Conservation (phyloP, 257 asterid genomes). For the Capsicum rhomboideum region DNA sequence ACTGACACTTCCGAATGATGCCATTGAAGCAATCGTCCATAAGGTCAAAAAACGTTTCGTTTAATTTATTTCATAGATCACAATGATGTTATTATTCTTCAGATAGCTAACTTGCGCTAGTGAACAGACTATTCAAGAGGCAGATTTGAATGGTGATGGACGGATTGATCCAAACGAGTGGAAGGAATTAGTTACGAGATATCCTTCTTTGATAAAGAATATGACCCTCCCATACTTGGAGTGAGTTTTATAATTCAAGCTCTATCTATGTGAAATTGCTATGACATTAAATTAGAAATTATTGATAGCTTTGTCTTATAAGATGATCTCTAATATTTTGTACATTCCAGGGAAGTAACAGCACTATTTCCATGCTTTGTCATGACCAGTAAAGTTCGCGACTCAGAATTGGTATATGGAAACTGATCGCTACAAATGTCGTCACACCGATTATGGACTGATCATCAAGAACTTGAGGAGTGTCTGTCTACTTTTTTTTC, state of each 20-base stretch:
- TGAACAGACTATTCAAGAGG: slow-evolving; percentile 44
- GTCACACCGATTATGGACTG: neutral
- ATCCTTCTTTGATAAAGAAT: slow-evolving; percentile 62
- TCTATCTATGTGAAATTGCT: neutral
- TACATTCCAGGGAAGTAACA: neutral
- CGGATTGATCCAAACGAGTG: slow-evolving; percentile 54
- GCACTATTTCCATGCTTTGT: neutral
- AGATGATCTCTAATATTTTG: neutral
- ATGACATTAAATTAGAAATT: too few species aligned
- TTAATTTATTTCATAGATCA: neutral
- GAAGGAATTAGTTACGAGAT: slow-evolving; percentile 46
- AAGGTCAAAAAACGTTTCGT: neutral
- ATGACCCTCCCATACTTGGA: slow-evolving; percentile 65
- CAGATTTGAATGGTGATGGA: slow-evolving; percentile 54
- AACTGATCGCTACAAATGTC: neutral
- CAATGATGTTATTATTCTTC: neutral
- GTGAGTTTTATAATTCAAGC: slow-evolving; percentile 6
- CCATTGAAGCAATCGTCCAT: neutral
- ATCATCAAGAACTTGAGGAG: neutral
- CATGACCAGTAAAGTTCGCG: neutral
- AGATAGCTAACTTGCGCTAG: neutral
- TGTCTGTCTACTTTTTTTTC: neutral
- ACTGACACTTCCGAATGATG: neutral
- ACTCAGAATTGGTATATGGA: neutral
- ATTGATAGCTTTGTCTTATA: neutral